Conservation (phyloP, 2,329 filamentous ascomycete genomes). For the Phialophora expanda region DNA sequence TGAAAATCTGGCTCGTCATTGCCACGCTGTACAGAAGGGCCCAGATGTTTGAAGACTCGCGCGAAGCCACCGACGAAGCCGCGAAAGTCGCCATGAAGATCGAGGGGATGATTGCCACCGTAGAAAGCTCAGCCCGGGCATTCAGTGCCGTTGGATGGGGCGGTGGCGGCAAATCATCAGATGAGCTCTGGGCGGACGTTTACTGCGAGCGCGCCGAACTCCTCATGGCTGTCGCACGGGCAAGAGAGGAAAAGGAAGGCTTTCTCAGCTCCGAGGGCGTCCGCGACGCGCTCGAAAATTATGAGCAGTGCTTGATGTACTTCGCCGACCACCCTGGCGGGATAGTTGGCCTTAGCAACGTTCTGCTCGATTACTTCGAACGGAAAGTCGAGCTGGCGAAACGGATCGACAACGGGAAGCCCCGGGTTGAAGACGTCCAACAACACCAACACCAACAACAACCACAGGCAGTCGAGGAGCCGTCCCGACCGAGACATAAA, state of each 20-base stretch:
- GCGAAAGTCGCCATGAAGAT: slow-evolving; percentile 73
- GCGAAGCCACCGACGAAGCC: slow-evolving; percentile 80
- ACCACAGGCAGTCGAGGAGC: slow-evolving; percentile 16
- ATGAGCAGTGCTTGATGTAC: slow-evolving; percentile 80
- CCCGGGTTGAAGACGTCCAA: slow-evolving; percentile 19
- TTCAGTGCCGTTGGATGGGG: slow-evolving; percentile 71
- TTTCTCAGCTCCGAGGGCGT: slow-evolving; percentile 45
- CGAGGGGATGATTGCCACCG: slow-evolving; percentile 68
- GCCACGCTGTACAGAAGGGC: slow-evolving; percentile 86
- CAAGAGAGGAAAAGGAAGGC: slow-evolving; percentile 34
- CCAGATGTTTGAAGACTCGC: slow-evolving; percentile 77
- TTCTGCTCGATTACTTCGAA: slow-evolving; percentile 83
- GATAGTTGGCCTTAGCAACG: slow-evolving; percentile 80
- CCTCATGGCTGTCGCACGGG: slow-evolving; percentile 62
- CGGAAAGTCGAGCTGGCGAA: slow-evolving; percentile 49
- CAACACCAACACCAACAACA: neutral
- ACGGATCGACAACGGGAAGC: slow-evolving; percentile 40
- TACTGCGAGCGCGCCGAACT: slow-evolving; percentile 77
- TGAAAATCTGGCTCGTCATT: slow-evolving; percentile 89
- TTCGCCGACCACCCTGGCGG: slow-evolving; percentile 79
- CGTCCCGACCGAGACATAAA: slow-evolving; percentile 21
- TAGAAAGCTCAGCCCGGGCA: slow-evolving; percentile 66
- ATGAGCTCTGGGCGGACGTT: slow-evolving; percentile 84
- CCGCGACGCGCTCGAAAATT: slow-evolving; percentile 74
- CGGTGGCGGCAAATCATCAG: slow-evolving; percentile 77